A percentile compares a stretch with the other conserved stretches of the same genome.
Evolutionary conservation across 805 yeast species (phyloP).

Genomic region (Metschnikowia colocasiae): DNA sequence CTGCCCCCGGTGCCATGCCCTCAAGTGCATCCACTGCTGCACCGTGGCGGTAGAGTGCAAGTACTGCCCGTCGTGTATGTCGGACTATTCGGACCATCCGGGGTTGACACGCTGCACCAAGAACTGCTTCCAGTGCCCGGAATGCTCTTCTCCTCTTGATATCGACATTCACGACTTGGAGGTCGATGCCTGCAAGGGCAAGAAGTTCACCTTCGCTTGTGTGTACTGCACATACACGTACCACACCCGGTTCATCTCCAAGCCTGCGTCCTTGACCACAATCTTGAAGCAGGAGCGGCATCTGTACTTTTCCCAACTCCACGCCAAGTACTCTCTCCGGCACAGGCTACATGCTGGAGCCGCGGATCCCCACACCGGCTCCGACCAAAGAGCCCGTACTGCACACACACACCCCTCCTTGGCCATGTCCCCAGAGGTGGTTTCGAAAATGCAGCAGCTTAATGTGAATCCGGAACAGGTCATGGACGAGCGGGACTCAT

Average conservation of each 20-base stretch:
- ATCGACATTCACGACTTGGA: slow-evolving; percentile 21
- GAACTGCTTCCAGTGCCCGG: slow-evolving; percentile 40
- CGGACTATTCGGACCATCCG: slow-evolving; percentile 28
- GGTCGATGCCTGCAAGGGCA: slow-evolving; percentile 9
- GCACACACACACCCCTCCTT: background rate
- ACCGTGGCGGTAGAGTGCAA: slow-evolving; percentile 24
- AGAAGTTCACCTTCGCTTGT: slow-evolving; percentile 13
- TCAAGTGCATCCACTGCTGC: slow-evolving; percentile 28
- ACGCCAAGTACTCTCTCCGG: slow-evolving; percentile 7
- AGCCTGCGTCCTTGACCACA: slow-evolving; percentile 18
- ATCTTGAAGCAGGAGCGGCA: slow-evolving; percentile 13
- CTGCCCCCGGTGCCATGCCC: slow-evolving; percentile 36
- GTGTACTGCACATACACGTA: slow-evolving; percentile 14
- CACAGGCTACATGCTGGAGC: slow-evolving; percentile 4
- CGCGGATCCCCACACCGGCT: background rate
- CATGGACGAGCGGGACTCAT: slow-evolving; percentile 9
- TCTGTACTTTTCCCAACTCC: slow-evolving; percentile 11
- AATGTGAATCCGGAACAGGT: slow-evolving; percentile 4
- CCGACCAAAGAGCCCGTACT: background rate
- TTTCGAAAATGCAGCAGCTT: slow-evolving; percentile 9
- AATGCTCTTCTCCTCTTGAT: slow-evolving; percentile 27
- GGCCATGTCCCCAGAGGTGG: background rate
- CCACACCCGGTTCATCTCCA: slow-evolving; percentile 13
- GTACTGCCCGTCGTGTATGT: slow-evolving; percentile 37
- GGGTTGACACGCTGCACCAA: slow-evolving; percentile 28